Conservation (phyloP, 768 basidiomycete species). For the Pleurotus tuoliensis region DNA sequence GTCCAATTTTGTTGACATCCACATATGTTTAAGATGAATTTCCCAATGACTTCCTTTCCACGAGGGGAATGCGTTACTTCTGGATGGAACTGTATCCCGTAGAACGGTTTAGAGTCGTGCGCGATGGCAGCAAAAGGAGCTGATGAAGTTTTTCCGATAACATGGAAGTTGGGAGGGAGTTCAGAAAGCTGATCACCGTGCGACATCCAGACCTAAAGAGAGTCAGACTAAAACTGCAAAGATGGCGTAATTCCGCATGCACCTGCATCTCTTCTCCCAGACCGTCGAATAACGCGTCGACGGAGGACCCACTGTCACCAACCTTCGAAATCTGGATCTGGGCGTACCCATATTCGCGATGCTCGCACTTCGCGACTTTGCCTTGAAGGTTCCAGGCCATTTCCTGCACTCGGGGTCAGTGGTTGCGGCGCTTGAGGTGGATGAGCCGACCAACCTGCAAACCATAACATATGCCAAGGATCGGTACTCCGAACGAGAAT, state of each 20-base stretch:
- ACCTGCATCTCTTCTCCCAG: constrained; percentile 91
- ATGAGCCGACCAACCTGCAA: constrained; percentile 60
- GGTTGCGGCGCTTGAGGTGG: no score
- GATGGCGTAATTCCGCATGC: constrained; percentile 9
- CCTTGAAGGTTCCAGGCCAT: constrained; percentile 88
- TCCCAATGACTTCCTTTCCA: constrained; percentile 85
- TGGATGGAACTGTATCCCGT: constrained; percentile 98
- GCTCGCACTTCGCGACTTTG: constrained; percentile 79
- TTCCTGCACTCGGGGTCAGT: constrained; percentile 52
- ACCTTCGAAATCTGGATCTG: constrained; percentile 69
- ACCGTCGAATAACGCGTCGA: constrained; percentile 80
- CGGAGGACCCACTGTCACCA: constrained; percentile 40
- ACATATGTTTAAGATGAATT: constrained; percentile 84
- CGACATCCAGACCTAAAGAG: constrained; percentile 95
- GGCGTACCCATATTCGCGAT: constrained; percentile 95
- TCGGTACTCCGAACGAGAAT: constrained; percentile 83
- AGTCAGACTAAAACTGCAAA: constrained; percentile 5
- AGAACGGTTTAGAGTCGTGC: constrained; percentile 84
- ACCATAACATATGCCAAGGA: constrained; percentile 97
- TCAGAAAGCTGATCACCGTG: constrained; percentile 92
- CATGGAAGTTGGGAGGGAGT: constrained; percentile 79
- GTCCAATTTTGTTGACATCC: constrained; percentile 83
- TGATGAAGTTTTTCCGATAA: constrained; percentile 80
- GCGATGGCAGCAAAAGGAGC: constrained; percentile 94
- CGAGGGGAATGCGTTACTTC: constrained; percentile 94